Conservation (phyloP, 345 rosid species). For the Rhodamnia argentea region DNA sequence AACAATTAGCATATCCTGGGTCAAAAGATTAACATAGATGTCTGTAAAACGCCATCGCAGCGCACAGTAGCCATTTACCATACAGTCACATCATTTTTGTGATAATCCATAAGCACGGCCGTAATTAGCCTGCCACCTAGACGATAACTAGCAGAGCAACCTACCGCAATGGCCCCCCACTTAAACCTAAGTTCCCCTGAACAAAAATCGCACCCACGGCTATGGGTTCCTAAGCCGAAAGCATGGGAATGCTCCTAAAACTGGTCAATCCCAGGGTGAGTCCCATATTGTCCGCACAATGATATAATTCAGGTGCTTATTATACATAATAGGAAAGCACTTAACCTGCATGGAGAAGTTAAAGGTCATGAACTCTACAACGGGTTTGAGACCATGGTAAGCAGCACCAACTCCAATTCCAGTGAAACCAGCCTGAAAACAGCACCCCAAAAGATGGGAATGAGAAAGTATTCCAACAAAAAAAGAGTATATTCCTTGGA, state of each 20-base stretch:
- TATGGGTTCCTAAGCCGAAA: background rate
- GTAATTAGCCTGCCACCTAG: background rate
- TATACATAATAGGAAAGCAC: background rate
- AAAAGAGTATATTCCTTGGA: background rate
- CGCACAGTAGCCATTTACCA: background rate
- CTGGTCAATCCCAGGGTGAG: background rate
- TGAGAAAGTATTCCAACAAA: background rate
- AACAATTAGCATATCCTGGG: background rate
- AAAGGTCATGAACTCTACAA: slow-evolving; percentile 95
- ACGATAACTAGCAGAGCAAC: background rate
- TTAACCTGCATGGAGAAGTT: slow-evolving; percentile 96
- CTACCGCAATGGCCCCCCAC: background rate
- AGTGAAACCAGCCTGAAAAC: slow-evolving; percentile 86
- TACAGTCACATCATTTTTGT: background rate
- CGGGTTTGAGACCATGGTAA: slow-evolving; percentile 78
- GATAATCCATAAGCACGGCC: background rate
- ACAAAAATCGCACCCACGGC: background rate
- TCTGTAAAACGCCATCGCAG: background rate
- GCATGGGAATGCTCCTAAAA: background rate
- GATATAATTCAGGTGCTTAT: background rate
- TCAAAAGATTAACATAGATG: background rate
- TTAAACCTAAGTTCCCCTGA: background rate
- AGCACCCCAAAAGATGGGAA: background rate
- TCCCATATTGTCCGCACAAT: background rate
- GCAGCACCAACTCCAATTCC: slow-evolving; percentile 99